phyloP scores from a whole-genome alignment of 306 rosid species.

The Lathyrus tuberosus region DNA sequence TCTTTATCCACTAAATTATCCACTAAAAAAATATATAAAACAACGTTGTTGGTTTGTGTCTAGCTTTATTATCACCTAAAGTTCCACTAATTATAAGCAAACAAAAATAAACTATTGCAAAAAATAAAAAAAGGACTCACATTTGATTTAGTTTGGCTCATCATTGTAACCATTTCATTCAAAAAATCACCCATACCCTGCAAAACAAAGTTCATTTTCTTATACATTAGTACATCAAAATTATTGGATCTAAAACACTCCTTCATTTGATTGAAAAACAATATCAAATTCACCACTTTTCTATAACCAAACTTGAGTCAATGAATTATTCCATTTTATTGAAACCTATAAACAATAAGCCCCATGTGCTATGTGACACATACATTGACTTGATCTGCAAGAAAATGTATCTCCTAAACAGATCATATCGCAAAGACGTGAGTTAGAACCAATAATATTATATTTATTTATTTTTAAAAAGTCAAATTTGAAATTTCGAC shows the following conservation, averaged over 20 bases:
- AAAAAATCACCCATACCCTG: constrained; percentile 97
- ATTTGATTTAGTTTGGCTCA: constrained; percentile 75
- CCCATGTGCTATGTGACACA: too few relatives aligned
- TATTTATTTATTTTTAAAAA: too few relatives aligned
- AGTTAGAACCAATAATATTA: too few relatives aligned
- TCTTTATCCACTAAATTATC: constrained; percentile 37
- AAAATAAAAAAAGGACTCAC: constrained; percentile 45
- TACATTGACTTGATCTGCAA: too few relatives aligned
- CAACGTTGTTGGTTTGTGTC: constrained; percentile 5
- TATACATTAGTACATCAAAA: constrained; percentile 29
- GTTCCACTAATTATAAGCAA: constrained; percentile 11
- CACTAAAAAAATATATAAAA: constrained; percentile 28
- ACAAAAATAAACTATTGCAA: neutral
- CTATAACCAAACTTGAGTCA: constrained; percentile 13
- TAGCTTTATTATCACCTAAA: constrained; percentile 26
- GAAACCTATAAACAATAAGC: too few relatives aligned
- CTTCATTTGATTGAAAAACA: constrained; percentile 9
- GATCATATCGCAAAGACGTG: too few relatives aligned
- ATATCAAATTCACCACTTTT: constrained; percentile 19
- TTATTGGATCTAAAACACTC: constrained; percentile 26
- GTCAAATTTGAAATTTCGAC: too few relatives aligned
- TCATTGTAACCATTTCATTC: constrained; percentile 88
- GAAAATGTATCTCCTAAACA: neutral
- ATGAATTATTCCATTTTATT: neutral
- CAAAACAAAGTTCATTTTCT: constrained; percentile 34